Evolutionary conservation across 106 monocot genomes (phyloP).

Genomic region (Dioscorea zingiberensis): DNA sequence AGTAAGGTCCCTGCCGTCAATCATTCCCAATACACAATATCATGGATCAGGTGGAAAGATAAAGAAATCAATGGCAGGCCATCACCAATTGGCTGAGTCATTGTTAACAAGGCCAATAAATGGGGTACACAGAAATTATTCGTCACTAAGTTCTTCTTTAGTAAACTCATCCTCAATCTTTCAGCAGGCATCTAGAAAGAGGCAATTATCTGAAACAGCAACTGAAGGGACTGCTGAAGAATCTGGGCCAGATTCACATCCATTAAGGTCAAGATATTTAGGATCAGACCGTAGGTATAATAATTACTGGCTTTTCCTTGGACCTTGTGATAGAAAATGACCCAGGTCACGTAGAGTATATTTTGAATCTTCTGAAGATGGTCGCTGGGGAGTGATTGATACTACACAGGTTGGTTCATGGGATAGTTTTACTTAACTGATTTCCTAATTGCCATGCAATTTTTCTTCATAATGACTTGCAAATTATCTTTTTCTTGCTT

Average conservation of each 20-base stretch:
- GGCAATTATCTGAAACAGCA: slow-evolving; percentile 8
- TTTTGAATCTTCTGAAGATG: slow-evolving; percentile 98
- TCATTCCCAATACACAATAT: slow-evolving; percentile 7
- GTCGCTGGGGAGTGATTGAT: slow-evolving; percentile 92
- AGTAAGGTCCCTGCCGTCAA: slow-evolving; percentile 5
- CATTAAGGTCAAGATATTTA: slow-evolving; percentile 53
- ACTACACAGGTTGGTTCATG: slow-evolving; percentile 52
- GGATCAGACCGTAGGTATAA: slow-evolving; percentile 95
- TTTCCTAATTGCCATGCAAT: not conserved
- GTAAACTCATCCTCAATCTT: slow-evolving; percentile 9
- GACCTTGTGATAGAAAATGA: slow-evolving; percentile 68
- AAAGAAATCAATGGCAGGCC: slow-evolving; percentile 43
- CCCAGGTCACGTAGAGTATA: slow-evolving; percentile 91
- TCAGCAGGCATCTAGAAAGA: slow-evolving; percentile 10
- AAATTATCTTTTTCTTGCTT: not conserved
- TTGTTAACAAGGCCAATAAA: not conserved
- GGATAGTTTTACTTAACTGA: not conserved
- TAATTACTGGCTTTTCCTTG: slow-evolving; percentile 94
- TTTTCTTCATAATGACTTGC: not conserved
- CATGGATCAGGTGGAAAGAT: slow-evolving; percentile 84
- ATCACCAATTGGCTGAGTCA: not conserved
- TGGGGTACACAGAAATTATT: not conserved
- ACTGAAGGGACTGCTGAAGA: slow-evolving; percentile 3
- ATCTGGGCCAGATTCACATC: slow-evolving; percentile 22
- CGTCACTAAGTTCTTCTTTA: slow-evolving; percentile 3